Conservation (phyloP, 2,329 filamentous ascomycete species). For the Hirsutella minnesotensis region DNA sequence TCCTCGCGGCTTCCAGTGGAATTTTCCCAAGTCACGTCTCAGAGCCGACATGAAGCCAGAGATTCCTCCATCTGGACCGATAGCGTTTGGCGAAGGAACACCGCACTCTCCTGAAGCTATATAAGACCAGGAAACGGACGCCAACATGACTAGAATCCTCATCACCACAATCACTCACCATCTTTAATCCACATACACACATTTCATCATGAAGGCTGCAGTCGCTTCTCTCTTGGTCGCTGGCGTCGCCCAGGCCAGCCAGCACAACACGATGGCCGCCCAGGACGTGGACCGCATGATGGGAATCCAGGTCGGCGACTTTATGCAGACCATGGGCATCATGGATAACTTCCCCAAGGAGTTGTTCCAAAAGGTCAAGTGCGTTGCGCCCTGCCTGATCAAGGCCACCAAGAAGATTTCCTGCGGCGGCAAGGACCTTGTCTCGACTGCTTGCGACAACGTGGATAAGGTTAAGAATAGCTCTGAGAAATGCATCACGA, state of each 20-base stretch:
- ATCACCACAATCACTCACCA: not conserved
- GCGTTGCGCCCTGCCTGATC: not conserved
- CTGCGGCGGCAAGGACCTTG: not conserved
- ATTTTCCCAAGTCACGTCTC: no score
- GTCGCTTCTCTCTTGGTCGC: not conserved
- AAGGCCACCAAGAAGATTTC: not conserved
- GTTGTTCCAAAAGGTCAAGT: not conserved
- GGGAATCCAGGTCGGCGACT: not conserved
- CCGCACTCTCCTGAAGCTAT: no score
- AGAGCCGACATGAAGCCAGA: no score
- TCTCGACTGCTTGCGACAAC: not conserved
- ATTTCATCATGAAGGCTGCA: not conserved
- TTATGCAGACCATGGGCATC: not conserved
- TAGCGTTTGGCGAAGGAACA: no score
- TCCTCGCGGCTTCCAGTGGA: no score
- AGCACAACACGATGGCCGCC: not conserved
- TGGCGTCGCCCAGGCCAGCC: not conserved
- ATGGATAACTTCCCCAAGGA: no score
- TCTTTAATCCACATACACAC: not conserved
- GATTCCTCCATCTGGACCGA: no score
- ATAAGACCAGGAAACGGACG: no score
- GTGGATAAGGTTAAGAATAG: not conserved
- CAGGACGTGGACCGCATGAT: not conserved
- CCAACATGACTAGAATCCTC: not conserved
- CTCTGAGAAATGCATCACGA: not conserved